phyloP scores from a whole-genome alignment of 2,329 filamentous ascomycete genomes.

The Myriosclerotinia scirpicola region DNA sequence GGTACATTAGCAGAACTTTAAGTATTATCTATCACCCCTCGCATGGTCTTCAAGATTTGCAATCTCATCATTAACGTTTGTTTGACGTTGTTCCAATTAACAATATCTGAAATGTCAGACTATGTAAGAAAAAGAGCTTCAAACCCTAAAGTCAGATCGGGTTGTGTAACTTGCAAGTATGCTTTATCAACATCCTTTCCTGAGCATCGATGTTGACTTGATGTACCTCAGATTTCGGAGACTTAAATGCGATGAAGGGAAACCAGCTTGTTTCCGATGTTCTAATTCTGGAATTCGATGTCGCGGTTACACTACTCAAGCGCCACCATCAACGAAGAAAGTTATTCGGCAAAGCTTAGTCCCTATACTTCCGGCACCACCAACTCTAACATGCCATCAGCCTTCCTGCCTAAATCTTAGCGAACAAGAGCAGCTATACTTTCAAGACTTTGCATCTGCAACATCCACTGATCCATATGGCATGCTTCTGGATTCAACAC shows the following conservation, averaged over 20 bases:
- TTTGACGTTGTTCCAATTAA: neutral
- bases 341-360: conserved; percentile 20
- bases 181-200: neutral
- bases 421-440: conserved; percentile 32
- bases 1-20: neutral
- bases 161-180: conserved; percentile 36
- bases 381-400: conserved; percentile 23
- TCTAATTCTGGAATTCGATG: conserved; percentile 36
- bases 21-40: neutral
- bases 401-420: conserved; percentile 24
- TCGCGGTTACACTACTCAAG: conserved; percentile 35
- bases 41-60: neutral
- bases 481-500: conserved; percentile 6
- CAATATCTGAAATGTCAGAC: conserved; percentile 18
- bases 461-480: conserved; percentile 26
- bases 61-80: neutral
- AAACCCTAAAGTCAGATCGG: conserved; percentile 20
- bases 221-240: conserved; percentile 33
- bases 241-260: conserved; percentile 38
- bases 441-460: conserved; percentile 33
- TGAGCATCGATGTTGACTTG: neutral
- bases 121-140: conserved; percentile 23
- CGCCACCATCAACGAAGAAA: conserved; percentile 13
- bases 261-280: conserved; percentile 35
- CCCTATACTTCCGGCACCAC: conserved; percentile 26